Base-by-base conservation (phyloP, 1,139 yeast genomes). In the Pichia kudriavzevii region DNA sequence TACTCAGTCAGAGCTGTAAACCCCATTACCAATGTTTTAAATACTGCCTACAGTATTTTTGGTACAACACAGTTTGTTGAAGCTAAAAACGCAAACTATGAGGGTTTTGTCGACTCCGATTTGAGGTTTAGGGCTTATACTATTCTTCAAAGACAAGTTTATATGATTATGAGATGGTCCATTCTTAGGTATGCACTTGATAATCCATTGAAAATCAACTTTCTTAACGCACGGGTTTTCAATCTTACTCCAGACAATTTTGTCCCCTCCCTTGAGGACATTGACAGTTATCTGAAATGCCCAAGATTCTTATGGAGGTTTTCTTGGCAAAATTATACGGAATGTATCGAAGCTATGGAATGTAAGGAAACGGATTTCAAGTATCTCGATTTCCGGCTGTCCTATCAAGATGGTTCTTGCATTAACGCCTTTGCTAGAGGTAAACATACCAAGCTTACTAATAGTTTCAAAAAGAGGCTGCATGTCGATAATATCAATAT, bases 271-370 rank as follows among this genome's bases (percentile, higher is more conserved):
- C 11, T 13, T 11, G 18, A 22, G 14, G 35, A 32, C 20, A 32
- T 32, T 14, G 10, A 27, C 8, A 23, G 22, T 13, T 32, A 32
- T 21, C 14, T 32, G 5, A 26, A 18, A 11, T 13, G 27, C 6
- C 35, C 35, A 11, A 32, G 27, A 10, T 28, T 28, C 12, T 27
- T 32, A 27, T 32, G 30, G 28, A 32, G 35, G 22, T 32, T 32
- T 9, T 32, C 35, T 14, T 15, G 18, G 7, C 17, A 22, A 7
- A 32, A 32, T 14, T 27, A 27, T 9, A n/a, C n/a, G n/a, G n/a
- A n/a, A n/a, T n/a, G n/a, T n/a, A n/a, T n/a, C n/a, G n/a, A n/a
- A n/a, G n/a, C n/a, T n/a, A n/a, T n/a, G n/a, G n/a, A n/a, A n/a
- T n/a, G n/a, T n/a, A n/a, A n/a, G n/a, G n/a, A n/a, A n/a, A n/a